Evolutionary conservation across 192 early-diverging fungal species (phyloP), one percentile per base, ranked within the genome.

Genomic region (Spinellus fusiger): DNA sequence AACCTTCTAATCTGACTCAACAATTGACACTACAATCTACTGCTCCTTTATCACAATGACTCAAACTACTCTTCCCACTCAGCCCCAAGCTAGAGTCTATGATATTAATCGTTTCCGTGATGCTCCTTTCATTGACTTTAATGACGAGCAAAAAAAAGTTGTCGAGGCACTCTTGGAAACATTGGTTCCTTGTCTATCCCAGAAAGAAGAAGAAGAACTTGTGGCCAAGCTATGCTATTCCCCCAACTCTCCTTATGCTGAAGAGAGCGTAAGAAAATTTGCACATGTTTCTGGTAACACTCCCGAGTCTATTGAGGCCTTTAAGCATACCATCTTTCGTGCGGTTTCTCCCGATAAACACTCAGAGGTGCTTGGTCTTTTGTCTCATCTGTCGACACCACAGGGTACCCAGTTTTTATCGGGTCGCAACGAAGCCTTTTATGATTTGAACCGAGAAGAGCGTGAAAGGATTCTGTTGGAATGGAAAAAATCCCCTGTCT

Each of bases 101-200:
- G n/a, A n/a, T n/a, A n/a, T n/a, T n/a, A n/a, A n/a, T n/a, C n/a
- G n/a, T n/a, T n/a, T n/a, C n/a, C n/a, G n/a, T n/a, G n/a, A n/a
- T n/a, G n/a, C n/a, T n/a, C n/a, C n/a, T n/a, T n/a, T n/a, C n/a
- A n/a, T n/a, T n/a, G n/a, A n/a, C n/a, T n/a, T n/a, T n/a, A n/a
- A n/a, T n/a, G n/a, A n/a, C n/a, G n/a, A n/a, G n/a, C n/a, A n/a
- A n/a, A n/a, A n/a, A n/a, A n/a, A n/a, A n/a, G n/a, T n/a, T n/a
- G n/a, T 75, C 31, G 32, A 63, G 12, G 76, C 77, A 29, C 69
- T 85, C 35, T 57, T 73, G 49, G 80, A 79, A 50, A 78, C 79
- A 9, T 60, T 81, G 29, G 56, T 81, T 8, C 59, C 75, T 5
- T 57, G 68, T 35, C 50, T 85, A 4, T 56, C 48, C 9, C 62